Conservation (phyloP, 345 rosid species). For the Syzygium aromaticum region DNA sequence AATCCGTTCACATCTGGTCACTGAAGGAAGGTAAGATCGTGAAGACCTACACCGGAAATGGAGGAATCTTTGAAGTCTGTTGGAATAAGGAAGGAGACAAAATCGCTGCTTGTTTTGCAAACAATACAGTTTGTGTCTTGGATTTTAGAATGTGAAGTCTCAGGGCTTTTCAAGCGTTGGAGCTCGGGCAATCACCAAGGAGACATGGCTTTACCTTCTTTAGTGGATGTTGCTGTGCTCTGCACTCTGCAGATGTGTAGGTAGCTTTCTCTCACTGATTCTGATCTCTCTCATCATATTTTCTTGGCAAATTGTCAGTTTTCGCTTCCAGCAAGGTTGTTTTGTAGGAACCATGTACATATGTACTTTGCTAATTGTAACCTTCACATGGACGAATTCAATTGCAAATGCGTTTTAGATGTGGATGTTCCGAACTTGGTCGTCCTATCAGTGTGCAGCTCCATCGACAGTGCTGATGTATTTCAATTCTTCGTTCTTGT, state of each 20-base stretch:
- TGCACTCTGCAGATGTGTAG: background rate
- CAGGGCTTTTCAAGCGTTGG: background rate
- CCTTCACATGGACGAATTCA: background rate
- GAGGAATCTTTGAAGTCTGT: constrained; percentile 92
- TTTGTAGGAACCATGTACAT: background rate
- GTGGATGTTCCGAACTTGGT: background rate
- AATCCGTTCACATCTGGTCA: constrained; percentile 87
- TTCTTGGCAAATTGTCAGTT: background rate
- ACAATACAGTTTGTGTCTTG: constrained; percentile 73
- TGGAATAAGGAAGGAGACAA: constrained; percentile 98
- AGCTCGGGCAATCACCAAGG: background rate
- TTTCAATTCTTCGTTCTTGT: background rate
- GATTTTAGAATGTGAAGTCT: constrained; percentile 73
- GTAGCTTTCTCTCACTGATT: background rate
- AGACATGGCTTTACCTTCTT: background rate
- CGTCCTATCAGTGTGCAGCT: background rate
- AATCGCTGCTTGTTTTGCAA: constrained; percentile 93
- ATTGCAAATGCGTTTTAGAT: background rate
- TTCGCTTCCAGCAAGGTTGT: background rate
- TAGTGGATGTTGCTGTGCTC: background rate
- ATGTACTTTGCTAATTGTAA: background rate
- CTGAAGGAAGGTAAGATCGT: constrained; percentile 83
- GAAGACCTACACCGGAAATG: constrained; percentile 83
- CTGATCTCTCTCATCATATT: background rate
- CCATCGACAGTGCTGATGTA: background rate